A percentile compares a stretch with the other conserved stretches of the same genome.
Conservation (phyloP, 805 yeast genomes). For the Brettanomyces naardenensis region DNA sequence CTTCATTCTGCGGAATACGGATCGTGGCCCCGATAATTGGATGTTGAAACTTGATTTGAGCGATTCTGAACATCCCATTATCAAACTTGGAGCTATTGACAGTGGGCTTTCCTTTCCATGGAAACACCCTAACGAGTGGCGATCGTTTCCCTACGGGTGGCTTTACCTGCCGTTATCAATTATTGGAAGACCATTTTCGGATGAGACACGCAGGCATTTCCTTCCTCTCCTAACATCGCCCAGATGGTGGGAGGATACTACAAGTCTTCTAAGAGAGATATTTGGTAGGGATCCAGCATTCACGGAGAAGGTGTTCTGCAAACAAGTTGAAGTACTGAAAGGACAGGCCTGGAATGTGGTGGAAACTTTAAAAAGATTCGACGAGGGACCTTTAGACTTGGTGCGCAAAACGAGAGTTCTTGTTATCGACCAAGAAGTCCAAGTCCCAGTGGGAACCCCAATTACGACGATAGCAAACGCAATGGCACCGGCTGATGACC, state of each 20-base stretch:
- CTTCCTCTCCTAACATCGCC: constrained; percentile 51
- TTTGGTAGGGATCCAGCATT: constrained; percentile 54
- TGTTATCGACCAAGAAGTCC: constrained; percentile 55
- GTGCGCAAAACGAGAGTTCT: constrained; percentile 49
- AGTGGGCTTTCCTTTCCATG: constrained; percentile 72
- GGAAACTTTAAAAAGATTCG: constrained; percentile 47
- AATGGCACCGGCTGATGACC: constrained; percentile 31
- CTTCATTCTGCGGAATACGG: constrained; percentile 68
- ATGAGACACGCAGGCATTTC: constrained; percentile 45
- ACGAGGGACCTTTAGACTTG: constrained; percentile 62
- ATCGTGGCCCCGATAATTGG: constrained; percentile 71
- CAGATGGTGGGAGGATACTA: constrained; percentile 65
- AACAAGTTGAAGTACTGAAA: constrained; percentile 62
- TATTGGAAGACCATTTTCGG: constrained; percentile 61
- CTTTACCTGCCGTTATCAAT: constrained; percentile 53
- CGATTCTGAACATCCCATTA: constrained; percentile 24
- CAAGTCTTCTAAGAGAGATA: constrained; percentile 35
- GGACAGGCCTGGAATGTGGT: constrained; percentile 76
- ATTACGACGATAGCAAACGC: constrained; percentile 32
- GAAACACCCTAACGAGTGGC: constrained; percentile 79
- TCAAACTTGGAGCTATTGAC: constrained; percentile 65
- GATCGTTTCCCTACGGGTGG: constrained; percentile 78
- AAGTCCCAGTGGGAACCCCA: constrained; percentile 41
- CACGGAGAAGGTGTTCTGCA: constrained; percentile 56
- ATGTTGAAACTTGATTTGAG: constrained; percentile 55